Evolutionary conservation across 1,284 basidiomycete species (phyloP).

Genomic region (Cutaneotrichosporon arboriforme): DNA sequence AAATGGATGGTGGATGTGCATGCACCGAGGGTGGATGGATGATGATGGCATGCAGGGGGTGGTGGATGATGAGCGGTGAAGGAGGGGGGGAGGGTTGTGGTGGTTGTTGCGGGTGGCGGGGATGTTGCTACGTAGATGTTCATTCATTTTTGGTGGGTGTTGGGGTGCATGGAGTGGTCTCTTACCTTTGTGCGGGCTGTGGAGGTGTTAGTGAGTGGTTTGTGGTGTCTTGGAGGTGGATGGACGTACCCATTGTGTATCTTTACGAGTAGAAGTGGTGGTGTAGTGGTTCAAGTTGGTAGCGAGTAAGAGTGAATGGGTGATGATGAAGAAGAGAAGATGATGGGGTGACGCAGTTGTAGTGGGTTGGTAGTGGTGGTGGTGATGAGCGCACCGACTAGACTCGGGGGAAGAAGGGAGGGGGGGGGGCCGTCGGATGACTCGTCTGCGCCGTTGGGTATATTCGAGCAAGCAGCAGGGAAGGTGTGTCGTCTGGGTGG

Average conservation of each 20-base stretch:
- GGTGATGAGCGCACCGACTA: not conserved
- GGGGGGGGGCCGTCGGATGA: not conserved
- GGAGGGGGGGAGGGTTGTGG: not conserved
- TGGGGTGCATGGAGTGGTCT: not conserved
- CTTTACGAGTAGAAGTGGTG: not conserved
- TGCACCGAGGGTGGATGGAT: conserved; percentile 1
- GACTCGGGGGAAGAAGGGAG: no score
- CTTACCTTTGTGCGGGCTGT: conserved; percentile 23
- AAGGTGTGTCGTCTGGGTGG: no score
- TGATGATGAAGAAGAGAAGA: conserved; percentile 1
- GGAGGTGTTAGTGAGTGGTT: conserved; percentile 6
- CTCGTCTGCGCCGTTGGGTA: not conserved
- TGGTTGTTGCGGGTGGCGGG: not conserved
- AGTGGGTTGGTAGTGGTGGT: conserved; percentile 4
- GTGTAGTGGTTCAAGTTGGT: not conserved
- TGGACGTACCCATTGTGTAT: conserved; percentile 11
- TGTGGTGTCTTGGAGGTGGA: not conserved
- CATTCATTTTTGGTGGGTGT: not conserved
- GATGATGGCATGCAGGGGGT: not conserved
- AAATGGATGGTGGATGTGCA: not conserved
- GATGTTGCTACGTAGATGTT: not conserved
- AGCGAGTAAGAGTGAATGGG: conserved; percentile 3
- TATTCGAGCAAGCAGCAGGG: not conserved
- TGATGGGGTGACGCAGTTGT: not conserved
- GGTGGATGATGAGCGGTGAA: not conserved